These are phyloP conservation scores for Ceratocystis ficicola DNA, from an alignment of 2,329 filamentous ascomycete species.

Conservation along the genomic window DNA sequence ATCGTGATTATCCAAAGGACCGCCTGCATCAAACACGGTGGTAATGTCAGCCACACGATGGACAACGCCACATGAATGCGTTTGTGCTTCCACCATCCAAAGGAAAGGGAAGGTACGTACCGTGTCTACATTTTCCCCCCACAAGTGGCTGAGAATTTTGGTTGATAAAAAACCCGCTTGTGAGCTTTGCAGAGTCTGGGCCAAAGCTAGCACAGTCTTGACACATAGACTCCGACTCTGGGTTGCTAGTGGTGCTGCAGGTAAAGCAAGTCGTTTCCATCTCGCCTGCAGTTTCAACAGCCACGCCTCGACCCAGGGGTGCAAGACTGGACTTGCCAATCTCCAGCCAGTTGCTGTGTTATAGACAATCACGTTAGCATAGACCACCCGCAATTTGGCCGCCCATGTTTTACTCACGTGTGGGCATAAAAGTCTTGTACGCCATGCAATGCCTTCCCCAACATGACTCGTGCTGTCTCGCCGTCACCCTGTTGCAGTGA, in stretches of 20 bases:
- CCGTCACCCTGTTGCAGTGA: conserved; percentile 15
- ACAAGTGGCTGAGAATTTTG: conserved; percentile 10
- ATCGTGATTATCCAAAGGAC: conserved; percentile 11
- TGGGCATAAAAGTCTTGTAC: conserved; percentile 23
- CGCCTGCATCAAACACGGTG: neutral
- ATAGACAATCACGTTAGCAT: neutral
- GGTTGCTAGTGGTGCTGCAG: neutral
- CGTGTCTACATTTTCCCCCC: conserved; percentile 20
- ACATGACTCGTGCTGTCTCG: conserved; percentile 13
- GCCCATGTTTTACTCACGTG: conserved; percentile 16
- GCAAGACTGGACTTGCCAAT: conserved; percentile 16
- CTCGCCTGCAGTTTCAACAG: conserved; percentile 14
- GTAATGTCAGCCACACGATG: conserved; percentile 9
- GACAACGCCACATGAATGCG: neutral
- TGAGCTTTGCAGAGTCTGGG: neutral
- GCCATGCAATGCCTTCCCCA: conserved; percentile 22
- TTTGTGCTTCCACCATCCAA: neutral
- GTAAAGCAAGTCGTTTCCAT: conserved; percentile 8
- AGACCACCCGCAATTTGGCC: neutral
- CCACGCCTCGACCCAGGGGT: conserved; percentile 15
- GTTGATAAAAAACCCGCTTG: conserved; percentile 19
- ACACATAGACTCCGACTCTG: conserved; percentile 4
- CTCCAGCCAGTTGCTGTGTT: conserved; percentile 20
- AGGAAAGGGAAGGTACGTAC: conserved; percentile 5
- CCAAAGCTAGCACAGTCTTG: conserved; percentile 15